Conservation (phyloP, 768 basidiomycete species). For the Trametes elegans region DNA sequence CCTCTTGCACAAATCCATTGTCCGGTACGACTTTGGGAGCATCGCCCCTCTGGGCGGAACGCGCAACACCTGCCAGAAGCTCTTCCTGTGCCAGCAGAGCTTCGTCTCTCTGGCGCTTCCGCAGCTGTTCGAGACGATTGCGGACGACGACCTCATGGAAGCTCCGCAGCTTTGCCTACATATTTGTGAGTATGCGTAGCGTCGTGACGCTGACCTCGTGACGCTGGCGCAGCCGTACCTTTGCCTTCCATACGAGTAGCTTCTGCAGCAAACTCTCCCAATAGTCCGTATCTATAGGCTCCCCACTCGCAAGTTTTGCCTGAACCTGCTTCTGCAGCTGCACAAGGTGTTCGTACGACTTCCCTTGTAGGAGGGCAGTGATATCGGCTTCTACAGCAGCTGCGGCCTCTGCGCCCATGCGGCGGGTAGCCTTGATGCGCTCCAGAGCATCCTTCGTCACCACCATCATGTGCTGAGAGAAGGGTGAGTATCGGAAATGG, state of each 20-base stretch:
- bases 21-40: constrained; percentile 37
- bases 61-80: constrained; percentile 73
- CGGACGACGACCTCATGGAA: constrained; percentile 96
- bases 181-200: not conserved
- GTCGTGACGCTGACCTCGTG: not conserved
- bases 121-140: constrained; percentile 93
- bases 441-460: constrained; percentile 91
- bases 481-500: constrained; percentile 5
- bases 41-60: constrained; percentile 49
- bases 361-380: constrained; percentile 74
- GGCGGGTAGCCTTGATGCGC: constrained; percentile 57
- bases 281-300: constrained; percentile 95
- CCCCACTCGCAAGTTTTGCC: constrained; percentile 84
- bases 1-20: constrained; percentile 35
- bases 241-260: constrained; percentile 94
- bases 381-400: constrained; percentile 87
- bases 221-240: constrained; percentile 47
- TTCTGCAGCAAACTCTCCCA: constrained; percentile 95
- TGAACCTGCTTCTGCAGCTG: constrained; percentile 85
- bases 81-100: constrained; percentile 94
- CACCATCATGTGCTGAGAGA: constrained; percentile 87
- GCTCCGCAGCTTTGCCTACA: constrained; percentile 83
- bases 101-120: constrained; percentile 94
- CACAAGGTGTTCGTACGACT: constrained; percentile 81
- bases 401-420: constrained; percentile 67